Conservation (phyloP, 345 rosid genomes). For the Melaleuca quinquenervia region DNA sequence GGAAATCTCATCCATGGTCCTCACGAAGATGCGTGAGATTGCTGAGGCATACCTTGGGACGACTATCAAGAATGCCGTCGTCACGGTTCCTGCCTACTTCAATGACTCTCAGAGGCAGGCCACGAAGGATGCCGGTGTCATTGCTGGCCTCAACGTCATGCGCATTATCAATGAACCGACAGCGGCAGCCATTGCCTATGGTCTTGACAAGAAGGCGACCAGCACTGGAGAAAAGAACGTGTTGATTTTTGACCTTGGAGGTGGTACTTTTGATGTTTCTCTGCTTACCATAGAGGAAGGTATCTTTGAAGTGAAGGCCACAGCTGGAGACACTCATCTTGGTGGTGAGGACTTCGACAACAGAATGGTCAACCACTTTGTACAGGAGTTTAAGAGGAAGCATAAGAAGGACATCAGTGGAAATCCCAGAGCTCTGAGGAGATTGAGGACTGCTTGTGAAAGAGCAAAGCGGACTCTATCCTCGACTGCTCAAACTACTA, state of each 20-base stretch:
- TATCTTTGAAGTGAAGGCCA: constrained; percentile 39
- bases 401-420: constrained; percentile 30
- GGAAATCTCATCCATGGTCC: neutral
- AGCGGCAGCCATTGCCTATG: constrained; percentile 4
- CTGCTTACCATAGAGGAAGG: constrained; percentile 41
- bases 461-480: constrained; percentile 49
- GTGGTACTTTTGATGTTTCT: constrained; percentile 50
- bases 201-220: constrained; percentile 1
- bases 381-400: constrained; percentile 38
- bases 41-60: neutral
- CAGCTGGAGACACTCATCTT: constrained; percentile 44
- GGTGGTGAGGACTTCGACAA: constrained; percentile 40
- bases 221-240: constrained; percentile 23
- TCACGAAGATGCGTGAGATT: neutral
- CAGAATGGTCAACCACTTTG: constrained; percentile 34
- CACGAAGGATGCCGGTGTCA: neutral
- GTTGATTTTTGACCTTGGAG: constrained; percentile 38
- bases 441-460: constrained; percentile 38
- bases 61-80: neutral
- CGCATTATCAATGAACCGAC: constrained; percentile 1
- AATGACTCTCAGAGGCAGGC: constrained; percentile 4
- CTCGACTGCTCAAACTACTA: constrained; percentile 40
- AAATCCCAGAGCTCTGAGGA: constrained; percentile 35
- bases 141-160: neutral
- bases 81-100: constrained; percentile 4